phyloP scores from a whole-genome alignment of 257 asterid genomes.

The Fraxinus cuspidata region DNA sequence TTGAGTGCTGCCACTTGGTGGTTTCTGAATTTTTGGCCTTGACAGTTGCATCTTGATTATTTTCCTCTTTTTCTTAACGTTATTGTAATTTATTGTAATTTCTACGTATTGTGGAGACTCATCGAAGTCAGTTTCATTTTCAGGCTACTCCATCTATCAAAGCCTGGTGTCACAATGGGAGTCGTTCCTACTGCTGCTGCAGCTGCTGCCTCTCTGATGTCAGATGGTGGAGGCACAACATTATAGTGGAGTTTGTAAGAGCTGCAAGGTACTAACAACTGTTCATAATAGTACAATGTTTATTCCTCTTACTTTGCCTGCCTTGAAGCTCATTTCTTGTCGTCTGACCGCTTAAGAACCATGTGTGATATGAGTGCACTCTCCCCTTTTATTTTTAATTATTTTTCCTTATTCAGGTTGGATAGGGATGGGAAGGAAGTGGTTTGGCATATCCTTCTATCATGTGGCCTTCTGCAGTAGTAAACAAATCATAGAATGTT shows the following conservation, averaged over 20 bases:
- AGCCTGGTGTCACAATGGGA: constrained; percentile 81
- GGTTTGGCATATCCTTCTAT: too few species aligned
- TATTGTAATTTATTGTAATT: neutral
- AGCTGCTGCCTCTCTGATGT: constrained; percentile 93
- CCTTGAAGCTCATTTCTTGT: neutral
- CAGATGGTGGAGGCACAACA: constrained; percentile 85
- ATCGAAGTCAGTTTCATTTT: constrained; percentile 12
- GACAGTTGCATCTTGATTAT: neutral
- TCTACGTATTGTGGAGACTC: neutral
- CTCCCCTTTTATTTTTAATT: too few species aligned
- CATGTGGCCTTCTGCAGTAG: too few species aligned
- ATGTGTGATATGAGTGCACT: too few species aligned
- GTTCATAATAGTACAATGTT: neutral
- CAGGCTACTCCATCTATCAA: constrained; percentile 93
- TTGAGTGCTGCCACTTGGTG: neutral
- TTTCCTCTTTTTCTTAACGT: neutral
- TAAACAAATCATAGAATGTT: too few species aligned
- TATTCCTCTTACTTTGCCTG: neutral
- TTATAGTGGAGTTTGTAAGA: constrained; percentile 29
- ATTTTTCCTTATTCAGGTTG: too few species aligned
- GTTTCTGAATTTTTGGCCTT: neutral
- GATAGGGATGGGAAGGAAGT: too few species aligned
- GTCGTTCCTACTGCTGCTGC: constrained; percentile 96
- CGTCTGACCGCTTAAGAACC: too few species aligned
- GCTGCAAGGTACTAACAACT: constrained; percentile 18